Evolutionary conservation across 371 early-diverging fungal species (phyloP).

Genomic region (Parasitella parasitica): DNA sequence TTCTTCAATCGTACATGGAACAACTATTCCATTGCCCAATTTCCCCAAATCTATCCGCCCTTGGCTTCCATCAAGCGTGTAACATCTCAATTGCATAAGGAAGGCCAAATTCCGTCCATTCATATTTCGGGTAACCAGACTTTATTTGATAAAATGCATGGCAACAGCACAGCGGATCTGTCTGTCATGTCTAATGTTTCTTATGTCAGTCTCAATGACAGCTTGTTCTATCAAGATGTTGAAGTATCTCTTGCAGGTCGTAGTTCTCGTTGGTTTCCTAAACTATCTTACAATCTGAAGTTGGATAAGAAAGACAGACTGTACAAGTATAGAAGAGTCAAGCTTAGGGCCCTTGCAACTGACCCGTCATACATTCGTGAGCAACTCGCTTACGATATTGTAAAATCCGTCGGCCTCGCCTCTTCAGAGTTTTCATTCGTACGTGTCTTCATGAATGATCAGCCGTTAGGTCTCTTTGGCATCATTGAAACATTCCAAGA

Average conservation of each 20-base stretch:
- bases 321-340: conserved; percentile 28
- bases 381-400: conserved; percentile 23
- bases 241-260: conserved; percentile 28
- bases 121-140: conserved; percentile 13
- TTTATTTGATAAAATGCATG: conserved; percentile 16
- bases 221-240: background rate
- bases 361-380: conserved; percentile 46
- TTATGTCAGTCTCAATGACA: conserved; percentile 17
- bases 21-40: background rate
- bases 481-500: conserved; percentile 34
- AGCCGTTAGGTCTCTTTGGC: conserved; percentile 37
- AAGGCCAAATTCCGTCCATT: conserved; percentile 26
- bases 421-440: conserved; percentile 25
- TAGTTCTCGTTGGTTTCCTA: conserved; percentile 25
- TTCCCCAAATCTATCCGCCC: conserved; percentile 13
- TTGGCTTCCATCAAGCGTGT: conserved; percentile 18
- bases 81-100: conserved; percentile 19
- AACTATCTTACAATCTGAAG: conserved; percentile 28
- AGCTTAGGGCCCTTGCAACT: conserved; percentile 30
- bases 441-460: conserved; percentile 36
- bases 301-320: conserved; percentile 18
- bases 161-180: background rate
- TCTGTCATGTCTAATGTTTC: conserved; percentile 11
- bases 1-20: conserved; percentile 33
- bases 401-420: conserved; percentile 26